A percentile compares a stretch with the other conserved stretches of the same genome.
phyloP scores from a whole-genome alignment of 805 yeast genomes.

The Debaryomyces prosopidis region DNA sequence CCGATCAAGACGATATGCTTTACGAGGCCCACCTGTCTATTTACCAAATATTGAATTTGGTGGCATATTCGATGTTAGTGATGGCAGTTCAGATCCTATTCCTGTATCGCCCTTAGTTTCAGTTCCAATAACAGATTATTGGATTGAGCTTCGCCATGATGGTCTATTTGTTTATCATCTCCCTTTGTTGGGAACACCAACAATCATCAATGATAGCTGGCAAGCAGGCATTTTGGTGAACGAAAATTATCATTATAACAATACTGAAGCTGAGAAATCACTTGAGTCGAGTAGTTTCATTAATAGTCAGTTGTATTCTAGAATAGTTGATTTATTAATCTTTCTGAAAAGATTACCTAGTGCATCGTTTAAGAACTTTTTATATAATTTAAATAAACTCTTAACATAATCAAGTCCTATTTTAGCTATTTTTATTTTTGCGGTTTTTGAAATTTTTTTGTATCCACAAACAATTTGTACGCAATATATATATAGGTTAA shows the following conservation, averaged over 20 bases:
- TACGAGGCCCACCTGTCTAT: constrained; percentile 21
- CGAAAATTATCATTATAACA: constrained; percentile 19
- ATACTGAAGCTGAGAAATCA: background rate
- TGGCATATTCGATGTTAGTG: constrained; percentile 10
- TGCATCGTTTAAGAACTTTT: background rate
- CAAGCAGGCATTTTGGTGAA: constrained; percentile 15
- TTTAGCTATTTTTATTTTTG: background rate
- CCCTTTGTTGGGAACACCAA: constrained; percentile 31
- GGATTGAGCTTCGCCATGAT: constrained; percentile 26
- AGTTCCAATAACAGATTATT: constrained; percentile 22
- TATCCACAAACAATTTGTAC: background rate
- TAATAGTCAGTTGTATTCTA: background rate
- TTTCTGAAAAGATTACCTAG: background rate
- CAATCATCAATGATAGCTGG: constrained; percentile 21
- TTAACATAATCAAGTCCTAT: background rate
- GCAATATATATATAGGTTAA: constrained; percentile 1
- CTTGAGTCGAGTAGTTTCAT: background rate
- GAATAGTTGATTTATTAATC: background rate
- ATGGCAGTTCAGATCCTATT: background rate
- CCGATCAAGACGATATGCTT: constrained; percentile 21
- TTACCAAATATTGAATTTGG: constrained; percentile 30
- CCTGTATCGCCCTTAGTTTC: constrained; percentile 24
- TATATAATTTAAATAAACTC: background rate
- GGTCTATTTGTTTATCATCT: constrained; percentile 21
- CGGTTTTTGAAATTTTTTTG: background rate